A percentile compares a stretch with the other conserved stretches of the same genome.
Conservation (phyloP, 2,329 filamentous ascomycete genomes). For the Neopestalotiopsis sp. region DNA sequence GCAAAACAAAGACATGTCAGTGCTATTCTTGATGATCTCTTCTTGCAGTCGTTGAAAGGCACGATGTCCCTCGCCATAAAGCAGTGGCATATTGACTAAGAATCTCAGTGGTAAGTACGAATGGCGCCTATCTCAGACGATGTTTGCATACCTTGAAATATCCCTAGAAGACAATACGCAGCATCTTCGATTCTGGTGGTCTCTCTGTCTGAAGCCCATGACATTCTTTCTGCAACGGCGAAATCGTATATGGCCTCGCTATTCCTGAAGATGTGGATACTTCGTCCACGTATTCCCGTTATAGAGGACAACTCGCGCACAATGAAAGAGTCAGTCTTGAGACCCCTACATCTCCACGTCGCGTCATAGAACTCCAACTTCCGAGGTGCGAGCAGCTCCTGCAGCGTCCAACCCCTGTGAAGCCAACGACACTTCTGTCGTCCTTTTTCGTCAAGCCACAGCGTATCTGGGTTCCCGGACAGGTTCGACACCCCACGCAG, state of each 20-base stretch:
- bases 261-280: not conserved
- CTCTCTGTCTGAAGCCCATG: slow-evolving; percentile 10
- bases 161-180: slow-evolving; percentile 17
- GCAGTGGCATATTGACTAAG: slow-evolving; percentile 13
- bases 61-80: slow-evolving; percentile 13
- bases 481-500: not conserved
- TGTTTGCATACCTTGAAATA: slow-evolving; percentile 4
- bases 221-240: slow-evolving; percentile 3
- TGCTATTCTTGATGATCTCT: slow-evolving; percentile 6
- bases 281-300: not conserved
- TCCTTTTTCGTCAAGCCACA: not conserved
- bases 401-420: not conserved
- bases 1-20: not conserved
- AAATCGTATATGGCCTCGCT: not conserved
- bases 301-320: not conserved
- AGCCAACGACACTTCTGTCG: not conserved
- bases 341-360: not conserved
- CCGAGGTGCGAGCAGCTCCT: not conserved
- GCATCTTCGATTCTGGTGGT: slow-evolving; percentile 15
- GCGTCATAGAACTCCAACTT: not conserved
- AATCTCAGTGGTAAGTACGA: not conserved
- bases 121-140: no score
- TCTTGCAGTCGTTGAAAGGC: slow-evolving; percentile 15
- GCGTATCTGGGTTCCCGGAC: not conserved
- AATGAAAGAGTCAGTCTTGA: not conserved